Percentiles rank a stretch among this genome's conserved stretches.
Conservation (phyloP, 2,329 filamentous ascomycete species). For the Penicillium paneum region DNA sequence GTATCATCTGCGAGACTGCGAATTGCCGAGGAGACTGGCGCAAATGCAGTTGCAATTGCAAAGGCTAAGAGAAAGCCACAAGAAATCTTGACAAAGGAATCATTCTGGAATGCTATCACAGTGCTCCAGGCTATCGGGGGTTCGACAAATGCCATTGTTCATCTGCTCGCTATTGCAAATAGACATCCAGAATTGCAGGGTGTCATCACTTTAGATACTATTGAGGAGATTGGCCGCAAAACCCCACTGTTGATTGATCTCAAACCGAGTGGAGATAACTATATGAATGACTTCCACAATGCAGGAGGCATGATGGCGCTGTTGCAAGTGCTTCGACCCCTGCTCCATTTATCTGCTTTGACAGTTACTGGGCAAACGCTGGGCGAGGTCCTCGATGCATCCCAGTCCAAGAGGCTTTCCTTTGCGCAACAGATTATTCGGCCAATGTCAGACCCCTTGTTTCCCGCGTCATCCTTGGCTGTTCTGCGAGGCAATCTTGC, state of each 20-base stretch:
- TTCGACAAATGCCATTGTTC: slow-evolving; percentile 55
- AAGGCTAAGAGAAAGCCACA: slow-evolving; percentile 43
- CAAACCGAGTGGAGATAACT: slow-evolving; percentile 54
- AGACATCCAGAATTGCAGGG: slow-evolving; percentile 49
- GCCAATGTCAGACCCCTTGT: slow-evolving; percentile 45
- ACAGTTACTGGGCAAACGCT: slow-evolving; percentile 50
- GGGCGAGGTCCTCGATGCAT: slow-evolving; percentile 45
- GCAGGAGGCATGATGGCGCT: slow-evolving; percentile 52
- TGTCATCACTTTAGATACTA: slow-evolving; percentile 45
- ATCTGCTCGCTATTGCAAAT: slow-evolving; percentile 54
- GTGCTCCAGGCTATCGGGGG: slow-evolving; percentile 56
- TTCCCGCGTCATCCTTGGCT: slow-evolving; percentile 46
- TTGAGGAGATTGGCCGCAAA: slow-evolving; percentile 49
- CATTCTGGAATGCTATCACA: slow-evolving; percentile 53
- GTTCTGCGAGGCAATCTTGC: slow-evolving; percentile 50
- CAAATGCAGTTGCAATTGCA: slow-evolving; percentile 47
- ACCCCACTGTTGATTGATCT: slow-evolving; percentile 51
- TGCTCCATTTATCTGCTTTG: slow-evolving; percentile 46
- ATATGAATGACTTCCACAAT: slow-evolving; percentile 56
- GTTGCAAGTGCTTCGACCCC: slow-evolving; percentile 46
- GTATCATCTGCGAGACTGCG: slow-evolving; percentile 52
- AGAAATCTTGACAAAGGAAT: slow-evolving; percentile 45
- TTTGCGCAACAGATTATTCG: slow-evolving; percentile 46
- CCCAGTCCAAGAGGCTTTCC: slow-evolving; percentile 42
- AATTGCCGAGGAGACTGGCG: slow-evolving; percentile 55